Percentiles rank a stretch among this genome's conserved stretches.
phyloP scores from a whole-genome alignment of 768 basidiomycete genomes.

The Polyporus arcularius region DNA sequence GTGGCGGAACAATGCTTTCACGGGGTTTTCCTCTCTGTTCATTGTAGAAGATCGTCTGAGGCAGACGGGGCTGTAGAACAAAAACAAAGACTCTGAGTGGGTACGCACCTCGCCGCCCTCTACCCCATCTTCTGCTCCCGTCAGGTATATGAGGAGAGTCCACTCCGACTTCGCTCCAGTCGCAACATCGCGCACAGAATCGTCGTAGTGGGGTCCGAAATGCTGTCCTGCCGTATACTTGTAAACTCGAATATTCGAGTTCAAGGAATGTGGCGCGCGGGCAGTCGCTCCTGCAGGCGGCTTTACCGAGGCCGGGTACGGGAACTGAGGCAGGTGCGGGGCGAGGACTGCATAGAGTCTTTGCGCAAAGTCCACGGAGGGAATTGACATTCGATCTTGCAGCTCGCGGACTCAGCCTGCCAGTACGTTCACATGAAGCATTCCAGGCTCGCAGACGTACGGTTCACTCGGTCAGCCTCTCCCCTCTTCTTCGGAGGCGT shows the following conservation, averaged over 20 bases:
- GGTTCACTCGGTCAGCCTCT: slow-evolving; percentile 71
- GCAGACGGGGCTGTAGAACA: background rate
- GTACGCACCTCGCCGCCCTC: slow-evolving; percentile 63
- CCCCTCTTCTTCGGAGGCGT: slow-evolving; percentile 73
- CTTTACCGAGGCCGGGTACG: slow-evolving; percentile 37
- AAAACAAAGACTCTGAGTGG: background rate
- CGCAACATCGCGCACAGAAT: slow-evolving; percentile 57
- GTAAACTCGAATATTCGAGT: slow-evolving; percentile 75
- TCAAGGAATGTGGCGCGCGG: slow-evolving; percentile 57
- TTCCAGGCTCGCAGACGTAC: slow-evolving; percentile 36
- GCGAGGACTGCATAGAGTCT: slow-evolving; percentile 48
- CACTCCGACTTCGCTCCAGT: slow-evolving; percentile 72
- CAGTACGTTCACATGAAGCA: background rate
- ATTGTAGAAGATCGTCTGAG: slow-evolving; percentile 70
- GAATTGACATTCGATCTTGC: slow-evolving; percentile 62
- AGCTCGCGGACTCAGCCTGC: background rate
- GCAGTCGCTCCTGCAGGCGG: slow-evolving; percentile 24
- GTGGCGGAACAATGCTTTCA: slow-evolving; percentile 51
- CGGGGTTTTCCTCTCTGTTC: slow-evolving; percentile 50
- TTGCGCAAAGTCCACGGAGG: slow-evolving; percentile 58
- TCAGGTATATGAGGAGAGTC: slow-evolving; percentile 75
- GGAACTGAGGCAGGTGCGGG: slow-evolving; percentile 62
- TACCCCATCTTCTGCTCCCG: slow-evolving; percentile 71
- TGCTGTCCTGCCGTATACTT: slow-evolving; percentile 64
- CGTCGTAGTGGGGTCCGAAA: slow-evolving; percentile 80